Base-by-base conservation (phyloP, 768 basidiomycete genomes). In the Dictyophora rubrovolvata region DNA sequence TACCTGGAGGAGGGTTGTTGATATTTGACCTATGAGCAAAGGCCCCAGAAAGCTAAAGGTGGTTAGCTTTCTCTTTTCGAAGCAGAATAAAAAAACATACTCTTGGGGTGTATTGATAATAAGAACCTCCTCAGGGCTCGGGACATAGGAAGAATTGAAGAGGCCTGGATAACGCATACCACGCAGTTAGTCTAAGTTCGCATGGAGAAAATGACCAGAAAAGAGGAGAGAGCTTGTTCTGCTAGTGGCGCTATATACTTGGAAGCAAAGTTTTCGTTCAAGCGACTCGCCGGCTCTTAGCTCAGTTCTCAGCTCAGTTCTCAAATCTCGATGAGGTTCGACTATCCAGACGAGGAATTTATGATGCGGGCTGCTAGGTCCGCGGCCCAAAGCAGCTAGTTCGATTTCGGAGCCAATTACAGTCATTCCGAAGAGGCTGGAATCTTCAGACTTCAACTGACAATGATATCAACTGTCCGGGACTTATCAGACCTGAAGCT, bases 1-100 rank as follows among this genome's bases (percentile, higher is more conserved):
- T 16, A 58, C 56, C 50, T 58, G 56, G 23, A 58, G 56, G 52
- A 58, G 49, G 5, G 51, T 58, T 21, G 50, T 47, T 9, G 28
- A 10, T 50, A 46, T 46, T 42, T 55, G n/a, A 8, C 34, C 35
- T 8, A 22, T 17, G 8, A 46, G 11, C 10, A 55, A 5, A 2
- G 54, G 54, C 8, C 54, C 54, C 34, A 55, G 22, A 5, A 42
- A 46, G 17, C 36, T 55, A 46, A n/a, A 47, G 17, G 34, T 17
- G 5, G 20, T 54, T 7, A 54, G 23, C n/a, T n/a, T n/a, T n/a
- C n/a, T 35, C 37, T 34, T 17, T 16, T 33, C 18, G 53, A 33
- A 21, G 2, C 7, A 28, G 2, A 42, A 42, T 42, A 9, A 37
- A 55, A 18, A 37, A 55, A n/a, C 12, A 12, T 17, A 55, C 54